phyloP scores from a whole-genome alignment of 495 filamentous ascomycete genomes.

The Xylaria scruposa region DNA sequence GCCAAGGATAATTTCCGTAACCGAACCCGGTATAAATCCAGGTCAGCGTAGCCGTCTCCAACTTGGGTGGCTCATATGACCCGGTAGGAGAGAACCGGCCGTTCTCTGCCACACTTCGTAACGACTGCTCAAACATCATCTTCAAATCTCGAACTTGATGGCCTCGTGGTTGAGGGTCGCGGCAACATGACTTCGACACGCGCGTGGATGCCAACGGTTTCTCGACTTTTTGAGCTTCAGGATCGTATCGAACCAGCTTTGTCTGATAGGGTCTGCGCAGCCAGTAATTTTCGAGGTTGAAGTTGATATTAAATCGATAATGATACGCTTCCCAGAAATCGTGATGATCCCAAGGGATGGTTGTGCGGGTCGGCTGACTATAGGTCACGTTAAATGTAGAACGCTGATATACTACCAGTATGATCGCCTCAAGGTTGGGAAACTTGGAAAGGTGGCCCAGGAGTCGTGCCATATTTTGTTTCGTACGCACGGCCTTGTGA shows the following conservation, averaged over 20 bases:
- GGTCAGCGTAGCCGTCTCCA: conserved; percentile 40
- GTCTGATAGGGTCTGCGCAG: conserved; percentile 52
- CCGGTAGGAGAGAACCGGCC: conserved; percentile 19
- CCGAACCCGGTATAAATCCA: conserved; percentile 37
- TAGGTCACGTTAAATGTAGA: conserved; percentile 55
- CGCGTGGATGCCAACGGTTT: conserved; percentile 33
- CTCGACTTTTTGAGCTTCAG: conserved; percentile 40
- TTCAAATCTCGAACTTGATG: conserved; percentile 40
- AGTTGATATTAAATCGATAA: conserved; percentile 56
- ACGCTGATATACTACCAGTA: conserved; percentile 56
- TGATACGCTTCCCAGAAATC: conserved; percentile 56
- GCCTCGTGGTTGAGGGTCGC: conserved; percentile 34
- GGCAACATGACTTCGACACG: conserved; percentile 31
- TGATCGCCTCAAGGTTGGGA: conserved; percentile 47
- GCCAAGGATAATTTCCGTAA: neutral
- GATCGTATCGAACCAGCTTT: conserved; percentile 51
- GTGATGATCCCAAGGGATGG: conserved; percentile 33
- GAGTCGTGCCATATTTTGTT: conserved; percentile 55
- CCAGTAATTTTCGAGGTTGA: conserved; percentile 54
- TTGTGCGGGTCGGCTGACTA: conserved; percentile 31
- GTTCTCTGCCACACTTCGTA: conserved; percentile 32
- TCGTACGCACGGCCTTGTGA: conserved; percentile 51
- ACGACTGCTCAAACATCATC: conserved; percentile 38
- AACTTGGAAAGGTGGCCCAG: conserved; percentile 53
- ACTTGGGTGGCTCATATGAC: conserved; percentile 26